Conservation (phyloP, 495 filamentous ascomycete genomes). For the Penicillium robsamsonii region DNA sequence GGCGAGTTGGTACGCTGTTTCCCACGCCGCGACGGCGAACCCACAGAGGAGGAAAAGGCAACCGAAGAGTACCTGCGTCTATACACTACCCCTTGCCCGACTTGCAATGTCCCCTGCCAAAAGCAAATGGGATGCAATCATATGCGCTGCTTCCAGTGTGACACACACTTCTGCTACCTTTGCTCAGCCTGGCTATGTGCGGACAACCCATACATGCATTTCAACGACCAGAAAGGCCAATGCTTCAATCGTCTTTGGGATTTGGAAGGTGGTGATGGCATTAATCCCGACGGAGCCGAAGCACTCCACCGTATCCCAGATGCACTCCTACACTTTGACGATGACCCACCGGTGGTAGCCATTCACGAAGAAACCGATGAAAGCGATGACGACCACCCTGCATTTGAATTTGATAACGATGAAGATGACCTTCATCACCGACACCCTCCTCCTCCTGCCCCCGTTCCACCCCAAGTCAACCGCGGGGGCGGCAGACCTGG, state of each 20-base stretch:
- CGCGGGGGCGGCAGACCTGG: constrained; percentile 23
- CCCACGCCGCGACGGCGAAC: constrained; percentile 59
- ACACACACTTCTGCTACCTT: constrained; percentile 93
- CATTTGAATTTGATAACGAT: constrained; percentile 32
- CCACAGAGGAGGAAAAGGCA: constrained; percentile 75
- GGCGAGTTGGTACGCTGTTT: constrained; percentile 71
- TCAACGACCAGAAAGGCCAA: constrained; percentile 61
- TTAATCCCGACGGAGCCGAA: constrained; percentile 45
- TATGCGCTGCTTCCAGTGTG: constrained; percentile 90
- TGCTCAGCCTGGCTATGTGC: constrained; percentile 83
- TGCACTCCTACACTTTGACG: constrained; percentile 38
- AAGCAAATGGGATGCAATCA: constrained; percentile 97
- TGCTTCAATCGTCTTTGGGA: constrained; percentile 92
- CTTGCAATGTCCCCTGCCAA: constrained; percentile 78
- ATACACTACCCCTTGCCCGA: constrained; percentile 88
- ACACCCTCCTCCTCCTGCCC: constrained; percentile 46
- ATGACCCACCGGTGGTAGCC: constrained; percentile 15
- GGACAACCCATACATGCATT: constrained; percentile 83
- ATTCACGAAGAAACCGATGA: constrained; percentile 11
- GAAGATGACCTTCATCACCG: constrained; percentile 27
- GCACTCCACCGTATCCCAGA: constrained; percentile 43
- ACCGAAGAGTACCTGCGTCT: constrained; percentile 74
- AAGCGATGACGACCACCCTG: constrained; percentile 23
- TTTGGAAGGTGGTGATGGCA: constrained; percentile 76
- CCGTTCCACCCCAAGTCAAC: constrained; percentile 37